These are phyloP conservation scores for Rhizopus arrhizus DNA, from an alignment of 371 early-diverging fungal genomes.

Conservation along the genomic window DNA sequence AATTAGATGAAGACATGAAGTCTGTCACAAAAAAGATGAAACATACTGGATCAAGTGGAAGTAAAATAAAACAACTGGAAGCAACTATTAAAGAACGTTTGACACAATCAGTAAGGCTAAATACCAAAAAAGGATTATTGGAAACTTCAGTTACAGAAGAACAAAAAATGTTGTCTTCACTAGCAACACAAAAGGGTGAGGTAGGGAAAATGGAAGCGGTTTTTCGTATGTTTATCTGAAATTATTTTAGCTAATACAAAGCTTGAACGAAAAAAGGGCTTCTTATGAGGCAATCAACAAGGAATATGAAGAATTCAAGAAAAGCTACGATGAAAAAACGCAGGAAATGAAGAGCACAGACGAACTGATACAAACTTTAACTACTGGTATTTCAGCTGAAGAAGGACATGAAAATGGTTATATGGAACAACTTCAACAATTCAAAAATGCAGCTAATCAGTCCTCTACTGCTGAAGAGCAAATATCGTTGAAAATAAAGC, in stretches of 20 bases:
- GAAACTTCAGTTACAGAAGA: constrained; percentile 79
- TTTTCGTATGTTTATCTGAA: neutral
- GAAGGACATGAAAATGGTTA: constrained; percentile 94
- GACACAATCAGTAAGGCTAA: constrained; percentile 75
- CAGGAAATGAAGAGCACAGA: constrained; percentile 73
- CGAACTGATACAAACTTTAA: constrained; percentile 87
- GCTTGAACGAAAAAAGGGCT: constrained; percentile 53
- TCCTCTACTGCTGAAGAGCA: constrained; percentile 73
- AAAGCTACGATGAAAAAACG: constrained; percentile 63
- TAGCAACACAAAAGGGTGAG: constrained; percentile 49
- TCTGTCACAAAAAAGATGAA: constrained; percentile 43
- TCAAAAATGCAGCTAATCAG: constrained; percentile 59
- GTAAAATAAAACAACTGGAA: constrained; percentile 69
- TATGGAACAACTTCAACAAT: constrained; percentile 85
- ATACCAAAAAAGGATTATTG: constrained; percentile 81
- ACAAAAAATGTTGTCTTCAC: constrained; percentile 40
- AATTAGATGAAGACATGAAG: constrained; percentile 53
- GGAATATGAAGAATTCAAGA: constrained; percentile 68
- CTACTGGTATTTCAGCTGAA: constrained; percentile 88
- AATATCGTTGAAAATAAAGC: constrained; percentile 68
- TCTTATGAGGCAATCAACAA: constrained; percentile 48
- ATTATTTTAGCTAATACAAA: constrained; percentile 49
- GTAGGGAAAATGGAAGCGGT: constrained; percentile 25
- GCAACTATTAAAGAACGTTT: constrained; percentile 68
- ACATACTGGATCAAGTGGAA: constrained; percentile 51